These are phyloP conservation scores for Nymphaea colorata DNA, from an alignment of 164 flowering plant genomes.

Conservation along the genomic window DNA sequence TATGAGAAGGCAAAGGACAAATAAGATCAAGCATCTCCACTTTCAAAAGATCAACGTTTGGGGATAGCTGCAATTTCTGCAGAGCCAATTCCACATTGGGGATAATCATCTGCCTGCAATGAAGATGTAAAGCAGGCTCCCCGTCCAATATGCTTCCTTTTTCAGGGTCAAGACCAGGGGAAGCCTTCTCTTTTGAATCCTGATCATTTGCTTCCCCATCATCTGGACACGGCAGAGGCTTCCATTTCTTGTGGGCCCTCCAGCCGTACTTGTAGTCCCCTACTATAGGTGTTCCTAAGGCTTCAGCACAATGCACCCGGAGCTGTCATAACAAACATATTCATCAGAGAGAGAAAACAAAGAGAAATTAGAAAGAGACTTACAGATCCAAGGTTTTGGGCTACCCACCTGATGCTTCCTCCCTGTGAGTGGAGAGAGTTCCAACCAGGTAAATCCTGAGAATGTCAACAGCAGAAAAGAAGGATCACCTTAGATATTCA, in stretches of 20 bases:
- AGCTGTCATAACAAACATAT: conserved; percentile 30
- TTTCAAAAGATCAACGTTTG: conserved; percentile 30
- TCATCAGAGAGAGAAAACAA: neutral
- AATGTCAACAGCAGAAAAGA: conserved; percentile 2
- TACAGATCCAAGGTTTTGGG: neutral
- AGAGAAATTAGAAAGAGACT: neutral
- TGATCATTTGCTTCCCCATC: conserved; percentile 11
- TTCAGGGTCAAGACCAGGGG: conserved; percentile 43
- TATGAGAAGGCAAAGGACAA: conserved; percentile 74
- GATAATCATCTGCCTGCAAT: conserved; percentile 62
- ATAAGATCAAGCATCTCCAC: conserved; percentile 35
- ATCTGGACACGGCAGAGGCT: conserved; percentile 16
- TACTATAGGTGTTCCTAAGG: conserved; percentile 87
- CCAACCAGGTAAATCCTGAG: conserved; percentile 74
- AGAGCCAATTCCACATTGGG: conserved; percentile 55
- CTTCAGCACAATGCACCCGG: conserved; percentile 95
- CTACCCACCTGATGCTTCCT: conserved; percentile 77
- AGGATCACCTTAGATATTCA: neutral
- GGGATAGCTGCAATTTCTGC: conserved; percentile 18
- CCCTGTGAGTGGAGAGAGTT: conserved; percentile 72
- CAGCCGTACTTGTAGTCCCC: conserved; percentile 95
- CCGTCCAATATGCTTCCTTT: conserved; percentile 55
- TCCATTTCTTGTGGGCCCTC: conserved; percentile 70
- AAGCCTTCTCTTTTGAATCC: conserved; percentile 12
- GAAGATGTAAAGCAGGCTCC: conserved; percentile 69